Percentiles rank a stretch among this genome's conserved stretches.
These are phyloP conservation scores for Alisma plantagoaquatica DNA, from an alignment of 106 monocot genomes.

Conservation along the genomic window DNA sequence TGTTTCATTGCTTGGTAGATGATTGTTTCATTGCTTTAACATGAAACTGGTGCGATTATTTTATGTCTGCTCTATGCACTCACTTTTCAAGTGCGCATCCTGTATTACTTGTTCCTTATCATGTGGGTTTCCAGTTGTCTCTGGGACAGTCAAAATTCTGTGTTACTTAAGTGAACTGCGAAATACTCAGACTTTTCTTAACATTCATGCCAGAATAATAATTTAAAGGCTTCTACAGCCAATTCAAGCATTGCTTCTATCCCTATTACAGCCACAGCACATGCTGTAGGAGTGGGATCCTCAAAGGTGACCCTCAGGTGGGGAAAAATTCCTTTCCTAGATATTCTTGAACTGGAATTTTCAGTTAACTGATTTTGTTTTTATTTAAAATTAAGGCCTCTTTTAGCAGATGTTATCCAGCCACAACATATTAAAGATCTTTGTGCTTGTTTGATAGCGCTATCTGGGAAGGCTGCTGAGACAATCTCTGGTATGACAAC, in stretches of 20 bases:
- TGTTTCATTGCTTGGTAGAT: no score
- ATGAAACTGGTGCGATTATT: no score
- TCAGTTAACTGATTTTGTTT: no score
- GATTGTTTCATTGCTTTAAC: no score
- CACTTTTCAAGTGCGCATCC: not conserved
- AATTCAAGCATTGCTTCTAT: slow-evolving; percentile 23
- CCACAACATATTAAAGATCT: slow-evolving; percentile 74
- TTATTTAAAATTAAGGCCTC: slow-evolving; percentile 49
- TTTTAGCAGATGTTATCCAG: slow-evolving; percentile 70
- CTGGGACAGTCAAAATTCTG: not conserved
- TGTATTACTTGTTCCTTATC: not conserved
- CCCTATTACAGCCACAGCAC: slow-evolving; percentile 27
- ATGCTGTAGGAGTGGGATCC: slow-evolving; percentile 23
- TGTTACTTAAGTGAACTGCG: slow-evolving; percentile 30
- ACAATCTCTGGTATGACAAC: slow-evolving; percentile 42
- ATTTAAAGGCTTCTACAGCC: no score
- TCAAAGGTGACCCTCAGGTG: slow-evolving; percentile 65
- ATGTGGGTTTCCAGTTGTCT: not conserved
- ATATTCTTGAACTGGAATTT: no score
- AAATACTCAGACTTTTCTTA: slow-evolving; percentile 30
- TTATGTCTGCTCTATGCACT: not conserved
- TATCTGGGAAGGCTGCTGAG: slow-evolving; percentile 55
- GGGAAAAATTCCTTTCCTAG: slow-evolving; percentile 3
- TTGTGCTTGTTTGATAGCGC: slow-evolving; percentile 58
- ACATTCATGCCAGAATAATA: no score